These are phyloP conservation scores for Irpex sp. DNA, from an alignment of 1,284 basidiomycete species.

Conservation along the genomic window DNA sequence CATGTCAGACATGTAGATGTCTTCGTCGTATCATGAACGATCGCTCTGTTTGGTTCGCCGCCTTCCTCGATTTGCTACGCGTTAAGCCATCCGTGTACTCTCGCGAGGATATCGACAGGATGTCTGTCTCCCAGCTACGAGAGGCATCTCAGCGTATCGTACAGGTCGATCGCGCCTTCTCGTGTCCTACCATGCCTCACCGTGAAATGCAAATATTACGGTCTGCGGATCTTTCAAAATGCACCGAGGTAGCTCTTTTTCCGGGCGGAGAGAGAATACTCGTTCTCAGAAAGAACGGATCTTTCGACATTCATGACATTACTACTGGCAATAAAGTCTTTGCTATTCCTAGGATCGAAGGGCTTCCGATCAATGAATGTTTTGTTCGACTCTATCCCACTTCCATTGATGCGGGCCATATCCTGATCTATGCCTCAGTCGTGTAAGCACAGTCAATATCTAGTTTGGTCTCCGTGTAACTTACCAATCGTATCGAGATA, in stretches of 20 bases:
- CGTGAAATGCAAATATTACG: not conserved
- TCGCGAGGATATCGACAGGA: not conserved
- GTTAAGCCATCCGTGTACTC: not conserved
- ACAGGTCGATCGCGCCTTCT: not conserved
- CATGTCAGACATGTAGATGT: not conserved
- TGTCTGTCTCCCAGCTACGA: not conserved
- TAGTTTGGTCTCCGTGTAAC: not conserved
- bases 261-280: not conserved
- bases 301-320: not conserved
- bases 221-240: not conserved
- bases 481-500: not conserved
- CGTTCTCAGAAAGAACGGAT: not conserved
- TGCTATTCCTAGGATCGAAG: not conserved
- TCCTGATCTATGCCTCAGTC: not conserved
- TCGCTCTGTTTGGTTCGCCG: not conserved
- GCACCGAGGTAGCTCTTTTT: not conserved
- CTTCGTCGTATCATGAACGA: not conserved
- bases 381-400: not conserved
- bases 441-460: not conserved
- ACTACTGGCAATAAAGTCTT: not conserved
- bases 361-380: not conserved
- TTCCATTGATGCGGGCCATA: not conserved
- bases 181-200: not conserved
- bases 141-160: not conserved
- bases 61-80: not conserved